Percentiles rank a stretch among this genome's conserved stretches.
phyloP scores from a whole-genome alignment of 2,329 filamentous ascomycete genomes.

The Emergomyces pasteurianus region DNA sequence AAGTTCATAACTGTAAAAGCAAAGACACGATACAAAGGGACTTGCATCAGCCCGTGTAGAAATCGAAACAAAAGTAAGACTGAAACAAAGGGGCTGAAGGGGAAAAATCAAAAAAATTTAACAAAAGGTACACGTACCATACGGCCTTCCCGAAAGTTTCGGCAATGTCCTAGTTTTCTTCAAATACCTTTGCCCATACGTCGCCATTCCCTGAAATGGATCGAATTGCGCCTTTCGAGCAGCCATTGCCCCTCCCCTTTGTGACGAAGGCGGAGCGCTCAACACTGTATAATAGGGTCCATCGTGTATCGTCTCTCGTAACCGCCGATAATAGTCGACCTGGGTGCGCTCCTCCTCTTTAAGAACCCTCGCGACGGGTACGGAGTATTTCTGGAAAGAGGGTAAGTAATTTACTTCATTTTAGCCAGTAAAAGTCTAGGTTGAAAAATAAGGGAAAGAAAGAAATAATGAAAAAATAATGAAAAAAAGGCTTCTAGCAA shows the following conservation, averaged over 20 bases:
- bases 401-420: not conserved
- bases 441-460: not conserved
- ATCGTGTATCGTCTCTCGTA: conserved; percentile 46
- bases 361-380: conserved; percentile 23
- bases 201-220: conserved; percentile 50
- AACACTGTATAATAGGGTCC: conserved; percentile 49
- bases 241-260: conserved; percentile 30
- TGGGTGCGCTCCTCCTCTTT: conserved; percentile 34
- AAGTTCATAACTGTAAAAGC: conserved; percentile 39
- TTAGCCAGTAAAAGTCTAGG: not conserved
- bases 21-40: not conserved
- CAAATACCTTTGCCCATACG: conserved; percentile 47
- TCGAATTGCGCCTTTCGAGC: conserved; percentile 38
- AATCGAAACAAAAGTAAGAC: not conserved
- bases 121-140: conserved; percentile 34
- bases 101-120: not conserved
- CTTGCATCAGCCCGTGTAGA: not conserved
- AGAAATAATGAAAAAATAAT: no score
- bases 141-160: conserved; percentile 41
- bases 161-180: conserved; percentile 46
- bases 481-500: no score
- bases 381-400: conserved; percentile 24
- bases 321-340: conserved; percentile 38
- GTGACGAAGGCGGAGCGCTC: conserved; percentile 24
- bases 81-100: no score